Percentiles rank a stretch among this genome's conserved stretches.
phyloP scores from a whole-genome alignment of 2,329 filamentous ascomycete species.

The Fusarium neocosmosporiellum region DNA sequence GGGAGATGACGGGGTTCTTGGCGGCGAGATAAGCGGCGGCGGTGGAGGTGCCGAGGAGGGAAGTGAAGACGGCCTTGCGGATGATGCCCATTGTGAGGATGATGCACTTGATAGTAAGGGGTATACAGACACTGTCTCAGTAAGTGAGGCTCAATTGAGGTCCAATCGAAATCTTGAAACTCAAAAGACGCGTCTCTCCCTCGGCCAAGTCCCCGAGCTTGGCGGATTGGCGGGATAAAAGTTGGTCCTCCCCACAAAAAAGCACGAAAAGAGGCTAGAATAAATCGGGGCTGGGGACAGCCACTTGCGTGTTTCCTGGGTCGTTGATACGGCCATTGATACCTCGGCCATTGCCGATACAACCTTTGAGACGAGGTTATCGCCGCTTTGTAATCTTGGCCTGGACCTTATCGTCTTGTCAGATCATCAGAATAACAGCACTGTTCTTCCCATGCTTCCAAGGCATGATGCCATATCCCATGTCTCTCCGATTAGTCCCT shows the following conservation, averaged over 20 bases:
- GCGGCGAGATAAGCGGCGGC: conserved; percentile 61
- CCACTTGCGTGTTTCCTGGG: not conserved
- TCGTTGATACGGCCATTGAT: not conserved
- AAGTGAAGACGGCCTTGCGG: conserved; percentile 57
- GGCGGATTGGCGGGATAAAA: conserved; percentile 19
- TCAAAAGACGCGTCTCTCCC: conserved; percentile 14
- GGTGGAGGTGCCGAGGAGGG: conserved; percentile 60
- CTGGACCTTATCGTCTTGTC: not conserved
- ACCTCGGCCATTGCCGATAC: not conserved
- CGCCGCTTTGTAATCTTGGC: not conserved
- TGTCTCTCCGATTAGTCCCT: not conserved
- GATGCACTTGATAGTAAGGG: not conserved
- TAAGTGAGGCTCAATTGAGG: conserved; percentile 7
- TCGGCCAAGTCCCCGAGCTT: conserved; percentile 5
- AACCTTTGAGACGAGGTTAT: not conserved
- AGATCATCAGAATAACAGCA: not conserved
- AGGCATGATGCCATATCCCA: conserved; percentile 50
- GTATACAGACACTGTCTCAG: conserved; percentile 3
- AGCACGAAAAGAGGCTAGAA: not conserved
- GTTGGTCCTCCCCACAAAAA: not conserved
- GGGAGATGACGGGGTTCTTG: conserved; percentile 66
- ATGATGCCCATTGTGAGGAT: conserved; percentile 63
- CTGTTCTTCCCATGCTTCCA: not conserved
- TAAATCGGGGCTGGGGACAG: conserved; percentile 11
- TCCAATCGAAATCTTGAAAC: not conserved